Evolutionary conservation across 306 rosid species (phyloP).

Genomic region (Oemleria cerasiformis): DNA sequence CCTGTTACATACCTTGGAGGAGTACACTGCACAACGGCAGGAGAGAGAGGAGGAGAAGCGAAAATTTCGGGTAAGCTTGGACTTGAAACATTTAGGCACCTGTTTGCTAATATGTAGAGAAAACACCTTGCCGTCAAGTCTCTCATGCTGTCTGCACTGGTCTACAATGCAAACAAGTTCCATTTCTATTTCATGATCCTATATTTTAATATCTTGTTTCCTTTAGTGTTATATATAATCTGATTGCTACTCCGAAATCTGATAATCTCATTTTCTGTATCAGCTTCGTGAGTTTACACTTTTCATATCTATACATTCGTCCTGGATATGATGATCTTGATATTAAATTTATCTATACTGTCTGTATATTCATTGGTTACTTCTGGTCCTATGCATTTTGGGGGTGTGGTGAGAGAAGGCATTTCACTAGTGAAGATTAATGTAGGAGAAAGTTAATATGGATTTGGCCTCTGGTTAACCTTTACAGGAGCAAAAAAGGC

Average conservation of each 20-base stretch:
- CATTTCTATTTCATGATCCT: background rate
- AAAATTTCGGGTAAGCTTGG: slow-evolving; percentile 65
- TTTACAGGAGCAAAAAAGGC: slow-evolving; percentile 68
- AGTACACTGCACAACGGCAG: slow-evolving; percentile 49
- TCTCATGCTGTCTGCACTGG: background rate
- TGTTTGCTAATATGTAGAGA: background rate
- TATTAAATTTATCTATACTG: background rate
- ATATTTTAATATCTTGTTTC: background rate
- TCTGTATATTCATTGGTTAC: background rate
- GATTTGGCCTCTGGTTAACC: background rate
- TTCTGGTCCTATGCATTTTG: background rate
- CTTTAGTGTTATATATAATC: background rate
- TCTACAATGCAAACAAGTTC: background rate
- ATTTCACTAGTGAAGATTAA: background rate
- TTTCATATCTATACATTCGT: background rate
- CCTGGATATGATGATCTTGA: background rate
- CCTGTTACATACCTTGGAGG: slow-evolving; percentile 57
- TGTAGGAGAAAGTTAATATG: slow-evolving; percentile 1
- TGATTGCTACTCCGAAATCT: background rate
- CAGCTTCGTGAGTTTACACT: background rate
- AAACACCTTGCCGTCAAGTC: background rate
- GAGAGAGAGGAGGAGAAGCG: slow-evolving; percentile 81
- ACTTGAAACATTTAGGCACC: background rate
- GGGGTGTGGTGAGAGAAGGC: background rate
- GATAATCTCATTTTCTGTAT: background rate